These are phyloP conservation scores for Microcyclosporella mali DNA, from an alignment of 2,329 filamentous ascomycete species.

Conservation along the genomic window DNA sequence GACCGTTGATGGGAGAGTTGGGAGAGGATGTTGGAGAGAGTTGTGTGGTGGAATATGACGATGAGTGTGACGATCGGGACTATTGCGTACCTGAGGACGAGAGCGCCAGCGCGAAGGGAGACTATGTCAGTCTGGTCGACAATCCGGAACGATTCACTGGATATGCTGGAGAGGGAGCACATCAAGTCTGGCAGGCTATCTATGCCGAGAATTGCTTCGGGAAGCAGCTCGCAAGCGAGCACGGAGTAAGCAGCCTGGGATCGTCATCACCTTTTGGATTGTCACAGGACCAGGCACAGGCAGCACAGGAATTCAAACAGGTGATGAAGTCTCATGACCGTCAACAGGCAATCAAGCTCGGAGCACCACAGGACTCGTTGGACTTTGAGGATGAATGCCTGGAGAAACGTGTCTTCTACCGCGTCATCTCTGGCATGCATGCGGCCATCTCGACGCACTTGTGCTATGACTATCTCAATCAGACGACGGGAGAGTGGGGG, in stretches of 20 bases:
- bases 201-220: constrained; percentile 96
- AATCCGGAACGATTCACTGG: constrained; percentile 96
- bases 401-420: constrained; percentile 98
- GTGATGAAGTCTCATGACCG: constrained; percentile 57
- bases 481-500: constrained; percentile 87
- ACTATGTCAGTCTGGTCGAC: constrained; percentile 89
- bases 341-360: constrained; percentile 47
- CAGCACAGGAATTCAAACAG: constrained; percentile 55
- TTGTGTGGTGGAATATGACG: constrained; percentile 94
- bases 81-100: constrained; percentile 97
- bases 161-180: constrained; percentile 75
- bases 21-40: constrained; percentile 87
- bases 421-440: constrained; percentile 94
- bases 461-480: constrained; percentile 93
- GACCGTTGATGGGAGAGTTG: constrained; percentile 73
- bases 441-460: constrained; percentile 94
- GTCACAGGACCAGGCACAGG: constrained; percentile 44
- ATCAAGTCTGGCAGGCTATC: constrained; percentile 92
- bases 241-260: constrained; percentile 16
- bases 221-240: constrained; percentile 29
- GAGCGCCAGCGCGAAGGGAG: constrained; percentile 75
- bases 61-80: constrained; percentile 92
- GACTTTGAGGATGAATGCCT: constrained; percentile 87
- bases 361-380: constrained; percentile 53
- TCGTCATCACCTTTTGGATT: constrained; percentile 31